Percentiles rank a stretch among this genome's conserved stretches.
phyloP scores from a whole-genome alignment of 192 early-diverging fungal species.

The Powellomyces hirtus region DNA sequence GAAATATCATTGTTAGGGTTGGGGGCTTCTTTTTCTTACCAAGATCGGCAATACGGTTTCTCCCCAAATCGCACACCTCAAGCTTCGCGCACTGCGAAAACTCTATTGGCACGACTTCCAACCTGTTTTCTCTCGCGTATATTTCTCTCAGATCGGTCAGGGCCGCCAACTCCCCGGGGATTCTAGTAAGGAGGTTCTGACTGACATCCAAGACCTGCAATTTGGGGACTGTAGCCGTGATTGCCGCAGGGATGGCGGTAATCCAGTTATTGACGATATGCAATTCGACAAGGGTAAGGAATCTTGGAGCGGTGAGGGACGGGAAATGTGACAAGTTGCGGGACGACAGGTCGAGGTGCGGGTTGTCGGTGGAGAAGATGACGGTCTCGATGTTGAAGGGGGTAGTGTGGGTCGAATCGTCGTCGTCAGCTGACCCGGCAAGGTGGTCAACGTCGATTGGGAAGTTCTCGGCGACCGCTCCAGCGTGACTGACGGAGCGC shows the following conservation, averaged over 20 bases:
- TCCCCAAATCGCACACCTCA: conserved; percentile 36
- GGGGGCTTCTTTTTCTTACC: conserved; percentile 29
- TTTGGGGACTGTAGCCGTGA: background rate
- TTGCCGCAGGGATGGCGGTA: conserved; percentile 10
- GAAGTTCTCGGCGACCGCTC: conserved; percentile 9
- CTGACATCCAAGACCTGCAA: conserved; percentile 45
- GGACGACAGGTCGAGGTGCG: conserved; percentile 16
- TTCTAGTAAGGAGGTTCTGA: conserved; percentile 30
- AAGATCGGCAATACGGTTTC: conserved; percentile 30
- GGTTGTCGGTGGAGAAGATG: too few species aligned
- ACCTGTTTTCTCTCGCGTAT: conserved; percentile 32
- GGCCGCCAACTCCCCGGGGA: conserved; percentile 30
- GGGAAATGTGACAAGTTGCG: conserved; percentile 29
- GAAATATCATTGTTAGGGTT: too few species aligned
- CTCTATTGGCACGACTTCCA: conserved; percentile 34
- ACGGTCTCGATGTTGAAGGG: background rate
- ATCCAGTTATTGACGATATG: conserved; percentile 29
- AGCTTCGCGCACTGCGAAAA: conserved; percentile 20
- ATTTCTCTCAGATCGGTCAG: conserved; percentile 34
- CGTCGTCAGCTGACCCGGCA: conserved; percentile 1
- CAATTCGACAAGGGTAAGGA: conserved; percentile 7
- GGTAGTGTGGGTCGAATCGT: background rate
- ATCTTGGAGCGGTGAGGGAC: background rate
- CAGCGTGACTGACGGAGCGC: conserved; percentile 13
- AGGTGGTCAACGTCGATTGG: conserved; percentile 17